Base-by-base conservation (phyloP, 768 basidiomycete genomes). In the Psilocybe sp. region DNA sequence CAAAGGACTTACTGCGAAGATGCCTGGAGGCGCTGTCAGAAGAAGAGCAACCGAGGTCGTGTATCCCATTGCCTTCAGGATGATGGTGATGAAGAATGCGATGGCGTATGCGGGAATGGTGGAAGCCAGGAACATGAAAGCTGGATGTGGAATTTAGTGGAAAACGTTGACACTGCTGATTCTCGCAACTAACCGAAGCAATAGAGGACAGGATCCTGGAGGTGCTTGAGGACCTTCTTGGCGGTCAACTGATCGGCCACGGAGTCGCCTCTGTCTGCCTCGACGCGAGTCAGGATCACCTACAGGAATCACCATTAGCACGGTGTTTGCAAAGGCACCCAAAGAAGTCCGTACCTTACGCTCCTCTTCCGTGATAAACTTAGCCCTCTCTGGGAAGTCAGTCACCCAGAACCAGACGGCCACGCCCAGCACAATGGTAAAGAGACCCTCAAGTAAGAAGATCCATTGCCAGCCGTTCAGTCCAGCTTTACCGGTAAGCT, bases 391-490 rank as follows among this genome's bases (percentile, higher is more conserved):
- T 0, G 70, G 71, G 57, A 73, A 70, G 42, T 70, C 68, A 8
- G 68, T 60, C 12, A 69, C 59, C 52, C 64, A 68, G 12, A 68
- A 40, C 58, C 59, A 68, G 11, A 64, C 57, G 8, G 67, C 42
- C 36, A 66, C 40, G 20, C 69, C 68, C 19, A 68, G 49, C 4
- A 54, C 56, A 14, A 71, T 57, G 5, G 69, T 69, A 48, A 68
- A 33, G 34, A 66, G 46, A 23, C 71, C 69, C 43, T 70, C 64
- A 36, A 67, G 50, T 14, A 71, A 51, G 52, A 73, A 69, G 23
- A 73, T 70, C 70, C 70, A 70, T 23, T 59, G 60, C 68, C 71
- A 71, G 14, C 69, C 69, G 31, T 60, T 55, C n/a, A 70, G 55
- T 15, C 58, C 63, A 18, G 52, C 64, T 33, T 53, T 59, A 13